A percentile compares a stretch with the other conserved stretches of the same genome.
These are phyloP conservation scores for Trametes cingulata DNA, from an alignment of 768 basidiomycete genomes.

Conservation along the genomic window DNA sequence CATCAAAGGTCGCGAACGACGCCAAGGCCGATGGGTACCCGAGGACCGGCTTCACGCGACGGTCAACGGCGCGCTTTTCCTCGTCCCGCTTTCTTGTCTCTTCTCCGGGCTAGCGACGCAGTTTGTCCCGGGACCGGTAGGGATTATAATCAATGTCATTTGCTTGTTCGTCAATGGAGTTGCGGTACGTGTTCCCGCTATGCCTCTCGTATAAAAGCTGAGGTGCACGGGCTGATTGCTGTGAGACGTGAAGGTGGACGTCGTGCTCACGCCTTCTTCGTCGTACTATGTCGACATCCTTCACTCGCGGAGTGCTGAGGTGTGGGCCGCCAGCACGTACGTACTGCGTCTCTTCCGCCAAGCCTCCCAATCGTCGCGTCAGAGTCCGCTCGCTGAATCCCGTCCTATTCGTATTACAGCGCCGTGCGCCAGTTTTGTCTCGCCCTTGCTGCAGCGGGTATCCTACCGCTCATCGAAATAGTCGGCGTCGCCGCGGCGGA, in stretches of 20 bases:
- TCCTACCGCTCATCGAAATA: slow-evolving; percentile 55
- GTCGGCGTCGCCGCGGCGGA: slow-evolving; percentile 56
- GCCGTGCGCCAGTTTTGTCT: slow-evolving; percentile 49
- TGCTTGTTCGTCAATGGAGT: slow-evolving; percentile 65
- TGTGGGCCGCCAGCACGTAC: slow-evolving; percentile 57
- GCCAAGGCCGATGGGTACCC: slow-evolving; percentile 61
- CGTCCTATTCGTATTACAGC: slow-evolving; percentile 31
- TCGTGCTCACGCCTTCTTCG: slow-evolving; percentile 54
- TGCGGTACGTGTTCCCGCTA: slow-evolving; percentile 48
- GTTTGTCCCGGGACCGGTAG: slow-evolving; percentile 50
- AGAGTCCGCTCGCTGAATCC: too few species aligned
- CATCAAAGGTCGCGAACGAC: slow-evolving; percentile 45
- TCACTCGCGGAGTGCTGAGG: slow-evolving; percentile 61
- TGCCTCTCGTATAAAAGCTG: background rate
- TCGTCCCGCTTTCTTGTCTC: slow-evolving; percentile 55
- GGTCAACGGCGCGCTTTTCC: slow-evolving; percentile 44
- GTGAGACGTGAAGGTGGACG: slow-evolving; percentile 46
- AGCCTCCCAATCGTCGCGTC: too few species aligned
- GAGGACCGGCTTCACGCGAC: slow-evolving; percentile 67
- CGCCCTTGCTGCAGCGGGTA: slow-evolving; percentile 43
- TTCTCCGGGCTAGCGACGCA: slow-evolving; percentile 49
- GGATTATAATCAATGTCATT: slow-evolving; percentile 51
- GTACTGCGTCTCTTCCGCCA: slow-evolving; percentile 25
- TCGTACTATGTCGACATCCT: slow-evolving; percentile 64
- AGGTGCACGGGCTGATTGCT: background rate